Evolutionary conservation across 2,329 filamentous ascomycete species (phyloP).

Genomic region (Chaetomium sp.): DNA sequence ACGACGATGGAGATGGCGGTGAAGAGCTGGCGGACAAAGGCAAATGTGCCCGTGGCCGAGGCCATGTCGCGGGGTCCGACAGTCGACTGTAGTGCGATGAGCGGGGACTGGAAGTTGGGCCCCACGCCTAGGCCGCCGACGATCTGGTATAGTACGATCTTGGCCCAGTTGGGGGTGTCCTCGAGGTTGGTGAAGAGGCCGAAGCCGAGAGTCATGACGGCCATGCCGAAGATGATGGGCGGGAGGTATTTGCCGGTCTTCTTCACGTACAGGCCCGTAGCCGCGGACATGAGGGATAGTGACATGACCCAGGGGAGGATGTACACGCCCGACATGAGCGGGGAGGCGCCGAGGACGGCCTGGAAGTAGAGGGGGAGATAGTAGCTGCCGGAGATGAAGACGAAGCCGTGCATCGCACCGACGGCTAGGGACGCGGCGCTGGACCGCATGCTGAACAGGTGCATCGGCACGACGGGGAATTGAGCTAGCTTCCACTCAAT

Average conservation of each 20-base stretch:
- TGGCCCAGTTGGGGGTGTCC: slow-evolving; percentile 40
- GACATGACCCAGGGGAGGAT: slow-evolving; percentile 54
- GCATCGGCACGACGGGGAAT: slow-evolving; percentile 63
- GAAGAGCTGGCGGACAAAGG: slow-evolving; percentile 52
- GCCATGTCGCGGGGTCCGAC: slow-evolving; percentile 55
- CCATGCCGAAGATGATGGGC: slow-evolving; percentile 46
- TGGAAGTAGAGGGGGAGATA: slow-evolving; percentile 72
- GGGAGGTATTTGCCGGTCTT: slow-evolving; percentile 54
- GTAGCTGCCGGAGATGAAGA: slow-evolving; percentile 61
- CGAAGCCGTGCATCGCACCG: slow-evolving; percentile 42
- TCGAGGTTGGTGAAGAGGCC: slow-evolving; percentile 52
- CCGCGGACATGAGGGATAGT: slow-evolving; percentile 38
- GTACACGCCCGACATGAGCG: slow-evolving; percentile 54
- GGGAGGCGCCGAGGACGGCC: slow-evolving; percentile 54
- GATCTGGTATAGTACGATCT: slow-evolving; percentile 50
- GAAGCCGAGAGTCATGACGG: slow-evolving; percentile 52
- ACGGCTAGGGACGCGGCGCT: slow-evolving; percentile 50
- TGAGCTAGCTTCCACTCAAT: slow-evolving; percentile 58
- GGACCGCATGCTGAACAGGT: slow-evolving; percentile 49
- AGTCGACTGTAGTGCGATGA: slow-evolving; percentile 58
- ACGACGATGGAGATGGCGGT: slow-evolving; percentile 53
- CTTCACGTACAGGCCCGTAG: slow-evolving; percentile 38
- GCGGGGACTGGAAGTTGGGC: slow-evolving; percentile 55
- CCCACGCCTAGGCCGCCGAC: slow-evolving; percentile 56
- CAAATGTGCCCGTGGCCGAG: slow-evolving; percentile 55